These are phyloP conservation scores for Diphasiastrum complanatum DNA, from an alignment of 83 land plant species.

Conservation along the genomic window DNA sequence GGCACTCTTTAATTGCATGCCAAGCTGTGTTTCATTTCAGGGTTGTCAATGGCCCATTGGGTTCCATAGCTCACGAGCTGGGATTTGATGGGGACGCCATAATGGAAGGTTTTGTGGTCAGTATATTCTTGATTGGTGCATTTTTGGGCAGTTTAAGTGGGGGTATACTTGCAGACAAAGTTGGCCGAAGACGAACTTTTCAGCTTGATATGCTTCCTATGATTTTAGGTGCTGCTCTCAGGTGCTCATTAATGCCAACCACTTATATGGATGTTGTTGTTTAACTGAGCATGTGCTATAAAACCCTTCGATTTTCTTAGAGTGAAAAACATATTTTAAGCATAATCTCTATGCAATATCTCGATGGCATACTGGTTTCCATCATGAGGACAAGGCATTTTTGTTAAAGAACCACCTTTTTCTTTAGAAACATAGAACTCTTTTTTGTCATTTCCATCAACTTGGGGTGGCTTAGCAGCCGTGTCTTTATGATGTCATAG, in stretches of 20 bases:
- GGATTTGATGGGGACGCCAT: slow-evolving; percentile 75
- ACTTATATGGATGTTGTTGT: no score
- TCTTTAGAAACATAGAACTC: no score
- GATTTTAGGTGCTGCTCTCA: slow-evolving; percentile 67
- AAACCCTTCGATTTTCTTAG: no score
- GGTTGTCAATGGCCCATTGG: slow-evolving; percentile 84
- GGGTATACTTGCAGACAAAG: slow-evolving; percentile 49
- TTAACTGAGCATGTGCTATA: no score
- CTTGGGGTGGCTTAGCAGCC: no score
- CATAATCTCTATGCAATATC: no score
- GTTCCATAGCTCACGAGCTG: slow-evolving; percentile 66
- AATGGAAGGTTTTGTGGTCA: slow-evolving; percentile 84
- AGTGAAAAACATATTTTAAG: no score
- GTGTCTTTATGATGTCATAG: no score
- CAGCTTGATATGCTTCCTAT: slow-evolving; percentile 67
- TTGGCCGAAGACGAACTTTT: slow-evolving; percentile 72
- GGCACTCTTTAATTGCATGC: not conserved
- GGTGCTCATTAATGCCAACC: slow-evolving; percentile 30
- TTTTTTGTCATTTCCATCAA: no score
- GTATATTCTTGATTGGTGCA: slow-evolving; percentile 84
- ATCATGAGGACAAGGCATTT: no score
- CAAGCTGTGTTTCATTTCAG: slow-evolving; percentile 35
- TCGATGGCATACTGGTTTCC: no score
- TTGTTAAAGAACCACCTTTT: no score
- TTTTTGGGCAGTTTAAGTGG: slow-evolving; percentile 75